These are phyloP conservation scores for Erythrophleum ivorense DNA, from an alignment of 331 rosid genomes.

Conservation along the genomic window DNA sequence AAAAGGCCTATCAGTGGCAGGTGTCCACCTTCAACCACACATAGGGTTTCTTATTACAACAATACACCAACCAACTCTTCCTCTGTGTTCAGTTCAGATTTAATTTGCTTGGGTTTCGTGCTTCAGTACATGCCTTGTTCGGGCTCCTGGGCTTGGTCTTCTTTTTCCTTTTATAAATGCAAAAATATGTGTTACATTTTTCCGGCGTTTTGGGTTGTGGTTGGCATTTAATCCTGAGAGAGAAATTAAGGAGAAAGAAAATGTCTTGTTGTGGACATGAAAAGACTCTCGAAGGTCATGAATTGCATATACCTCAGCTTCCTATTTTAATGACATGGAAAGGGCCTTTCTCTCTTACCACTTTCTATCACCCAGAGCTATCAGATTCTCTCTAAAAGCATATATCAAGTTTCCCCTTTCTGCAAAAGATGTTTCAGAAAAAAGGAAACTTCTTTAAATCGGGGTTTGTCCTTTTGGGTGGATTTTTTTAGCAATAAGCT, in stretches of 20 bases:
- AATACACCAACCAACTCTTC: conserved; percentile 36
- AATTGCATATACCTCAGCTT: conserved; percentile 21
- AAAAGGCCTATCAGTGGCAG: conserved; percentile 44
- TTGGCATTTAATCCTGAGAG: conserved; percentile 10
- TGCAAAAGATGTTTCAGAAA: conserved; percentile 33
- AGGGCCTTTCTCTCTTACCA: conserved; percentile 33
- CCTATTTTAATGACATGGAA: conserved; percentile 29
- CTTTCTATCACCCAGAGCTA: conserved; percentile 42
- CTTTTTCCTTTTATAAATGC: conserved; percentile 24
- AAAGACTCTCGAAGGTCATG: not conserved
- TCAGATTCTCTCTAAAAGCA: conserved; percentile 34
- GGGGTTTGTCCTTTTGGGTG: conserved; percentile 36
- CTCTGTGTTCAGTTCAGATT: conserved; percentile 40
- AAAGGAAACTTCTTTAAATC: conserved; percentile 35
- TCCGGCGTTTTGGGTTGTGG: not conserved
- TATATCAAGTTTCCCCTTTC: conserved; percentile 39
- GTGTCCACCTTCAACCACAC: conserved; percentile 37
- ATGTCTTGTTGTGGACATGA: not conserved
- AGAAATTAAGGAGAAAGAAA: not conserved
- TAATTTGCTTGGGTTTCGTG: conserved; percentile 49
- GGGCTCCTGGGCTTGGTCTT: not conserved
- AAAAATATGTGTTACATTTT: not conserved
- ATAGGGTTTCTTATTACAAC: conserved; percentile 44
- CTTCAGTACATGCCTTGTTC: conserved; percentile 32
- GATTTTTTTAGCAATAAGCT: conserved; percentile 39